Base-by-base conservation (phyloP, 257 asterid genomes). In the Echium plantagineum region DNA sequence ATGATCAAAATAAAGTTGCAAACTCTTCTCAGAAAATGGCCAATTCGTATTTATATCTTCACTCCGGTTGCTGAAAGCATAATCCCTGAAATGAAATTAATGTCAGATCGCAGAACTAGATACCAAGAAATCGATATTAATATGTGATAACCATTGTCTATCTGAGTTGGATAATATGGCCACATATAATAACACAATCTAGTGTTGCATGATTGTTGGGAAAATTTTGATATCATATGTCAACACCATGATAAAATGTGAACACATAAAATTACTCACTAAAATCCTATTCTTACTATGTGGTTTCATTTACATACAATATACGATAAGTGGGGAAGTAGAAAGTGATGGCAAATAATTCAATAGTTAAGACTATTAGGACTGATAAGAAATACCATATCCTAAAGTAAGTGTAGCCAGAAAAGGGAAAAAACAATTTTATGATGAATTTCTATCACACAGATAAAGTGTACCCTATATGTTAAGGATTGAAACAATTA, bases 11-110 rank as follows among this genome's bases (percentile, higher is more conserved):
- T 93, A 88, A 82, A 81, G 84, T 62, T 83, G 89, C 80, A 91
- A 76, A 62, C 72, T 79, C 74, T 83, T 72, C 71, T 64, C 77
- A 65, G 98, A 88, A 73, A 91, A 85, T 46, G 95, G 97, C 95
- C 98, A 91, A 55, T 73, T 78, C 31, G 72, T 85, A 82, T 70
- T 63, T 77, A 86, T 74, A 78, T 84, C 84, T 71, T 84, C 84
- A 72, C 72, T 75, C 60, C 96, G 65, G 21, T 74, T 46, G 60
- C 70, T 68, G 72, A 79, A 82, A 71, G 84, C 94, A 75, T 82
- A 85, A 78, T 83, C 91, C 81, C 95, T 87, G 82, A 84, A 81
- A 57, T 46, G 68, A 35, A 62, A 60, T 38, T 28, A 21, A 16
- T 35, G 55, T 32, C 60, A 61, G 63, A 71, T 48, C 60, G 1